Percentiles rank a stretch among this genome's conserved stretches.
phyloP scores from a whole-genome alignment of 768 basidiomycete genomes.

The Hortiboletus campestris region DNA sequence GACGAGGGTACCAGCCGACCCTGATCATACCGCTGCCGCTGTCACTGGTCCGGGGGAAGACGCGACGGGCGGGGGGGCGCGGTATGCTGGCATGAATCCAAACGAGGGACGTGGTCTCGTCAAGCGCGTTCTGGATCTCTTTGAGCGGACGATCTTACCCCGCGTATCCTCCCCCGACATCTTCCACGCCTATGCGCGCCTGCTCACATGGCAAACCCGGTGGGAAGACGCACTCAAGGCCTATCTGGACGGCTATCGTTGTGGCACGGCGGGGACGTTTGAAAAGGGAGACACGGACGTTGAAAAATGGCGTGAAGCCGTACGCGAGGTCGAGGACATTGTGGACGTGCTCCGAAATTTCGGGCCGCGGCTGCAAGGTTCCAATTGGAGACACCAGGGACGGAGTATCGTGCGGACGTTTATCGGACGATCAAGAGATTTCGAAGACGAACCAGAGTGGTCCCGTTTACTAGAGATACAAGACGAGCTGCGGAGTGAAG shows the following conservation, averaged over 20 bases:
- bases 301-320: slow-evolving; percentile 70
- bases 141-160: slow-evolving; percentile 78
- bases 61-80: slow-evolving; percentile 1
- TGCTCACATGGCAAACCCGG: slow-evolving; percentile 68
- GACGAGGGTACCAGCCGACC: slow-evolving; percentile 49
- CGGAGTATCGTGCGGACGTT: slow-evolving; percentile 87
- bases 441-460: slow-evolving; percentile 91
- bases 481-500: slow-evolving; percentile 23
- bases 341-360: slow-evolving; percentile 82
- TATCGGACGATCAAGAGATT: slow-evolving; percentile 81
- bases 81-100: slow-evolving; percentile 36
- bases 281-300: slow-evolving; percentile 68
- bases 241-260: slow-evolving; percentile 82
- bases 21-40: slow-evolving; percentile 21
- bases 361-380: slow-evolving; percentile 61
- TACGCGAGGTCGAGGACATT: slow-evolving; percentile 76
- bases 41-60: slow-evolving; percentile 12
- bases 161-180: slow-evolving; percentile 75
- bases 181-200: slow-evolving; percentile 80
- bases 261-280: slow-evolving; percentile 55
- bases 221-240: slow-evolving; percentile 82
- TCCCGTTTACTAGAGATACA: slow-evolving; percentile 58
- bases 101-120: slow-evolving; percentile 69
- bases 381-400: slow-evolving; percentile 84
- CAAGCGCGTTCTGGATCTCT: slow-evolving; percentile 65